These are phyloP conservation scores for Xerocomellus dryophilus DNA, from an alignment of 768 basidiomycete genomes.

Conservation along the genomic window DNA sequence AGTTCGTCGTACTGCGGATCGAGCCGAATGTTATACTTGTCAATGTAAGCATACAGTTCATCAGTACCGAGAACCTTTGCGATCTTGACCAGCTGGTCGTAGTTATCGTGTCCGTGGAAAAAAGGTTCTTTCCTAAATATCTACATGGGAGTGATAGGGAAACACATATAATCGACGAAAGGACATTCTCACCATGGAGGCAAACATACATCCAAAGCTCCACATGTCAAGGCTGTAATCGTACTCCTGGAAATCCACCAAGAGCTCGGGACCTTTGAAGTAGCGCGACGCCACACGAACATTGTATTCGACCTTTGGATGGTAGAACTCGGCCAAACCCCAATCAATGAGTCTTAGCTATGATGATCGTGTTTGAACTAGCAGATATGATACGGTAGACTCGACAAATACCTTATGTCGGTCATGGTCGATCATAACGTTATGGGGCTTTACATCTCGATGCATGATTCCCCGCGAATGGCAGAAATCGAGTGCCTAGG, in stretches of 20 bases:
- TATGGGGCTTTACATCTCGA: conserved; percentile 97
- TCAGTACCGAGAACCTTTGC: conserved; percentile 97
- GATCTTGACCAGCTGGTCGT: conserved; percentile 97
- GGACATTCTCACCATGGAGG: conserved; percentile 76
- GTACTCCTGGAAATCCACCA: conserved; percentile 98
- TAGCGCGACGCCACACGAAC: conserved; percentile 96
- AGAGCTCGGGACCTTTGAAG: conserved; percentile 95
- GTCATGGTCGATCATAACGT: conserved; percentile 99
- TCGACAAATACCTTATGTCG: conserved; percentile 70
- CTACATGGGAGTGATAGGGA: conserved; percentile 38
- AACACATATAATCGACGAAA: not conserved
- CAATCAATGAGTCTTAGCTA: conserved; percentile 96
- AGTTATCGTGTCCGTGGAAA: conserved; percentile 99
- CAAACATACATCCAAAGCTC: conserved; percentile 99
- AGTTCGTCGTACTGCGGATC: conserved; percentile 97
- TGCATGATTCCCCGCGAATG: conserved; percentile 99
- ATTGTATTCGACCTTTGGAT: conserved; percentile 96
- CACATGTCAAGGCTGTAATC: conserved; percentile 99
- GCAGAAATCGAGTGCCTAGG: conserved; percentile 90
- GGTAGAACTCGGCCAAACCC: conserved; percentile 98
- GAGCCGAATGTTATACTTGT: conserved; percentile 93
- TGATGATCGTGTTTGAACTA: conserved; percentile 11
- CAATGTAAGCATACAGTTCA: conserved; percentile 87
- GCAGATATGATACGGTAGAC: conserved; percentile 6
- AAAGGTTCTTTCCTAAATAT: conserved; percentile 99